phyloP scores from a whole-genome alignment of 2,329 filamentous ascomycete genomes.

The Sphaceloma murrayae region DNA sequence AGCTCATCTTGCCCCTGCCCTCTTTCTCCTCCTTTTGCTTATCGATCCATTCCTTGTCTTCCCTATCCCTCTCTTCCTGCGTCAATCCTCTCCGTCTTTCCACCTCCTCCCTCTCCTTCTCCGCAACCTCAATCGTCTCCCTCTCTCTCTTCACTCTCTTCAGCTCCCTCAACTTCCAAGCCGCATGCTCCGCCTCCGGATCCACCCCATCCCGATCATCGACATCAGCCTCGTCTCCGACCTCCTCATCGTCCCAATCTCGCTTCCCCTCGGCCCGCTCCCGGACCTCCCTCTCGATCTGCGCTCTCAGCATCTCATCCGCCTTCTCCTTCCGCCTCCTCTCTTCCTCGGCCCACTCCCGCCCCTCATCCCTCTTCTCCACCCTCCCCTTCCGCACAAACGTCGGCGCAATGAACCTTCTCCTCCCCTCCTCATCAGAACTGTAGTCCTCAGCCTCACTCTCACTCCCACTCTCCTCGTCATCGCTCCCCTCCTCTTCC shows the following conservation, averaged over 20 bases:
- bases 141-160: conserved; percentile 80
- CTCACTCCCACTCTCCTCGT: conserved; percentile 34
- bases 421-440: conserved; percentile 48
- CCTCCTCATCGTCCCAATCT: conserved; percentile 68
- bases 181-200: conserved; percentile 76
- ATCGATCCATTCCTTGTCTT: conserved; percentile 70
- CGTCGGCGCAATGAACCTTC: conserved; percentile 53
- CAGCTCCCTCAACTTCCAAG: conserved; percentile 89
- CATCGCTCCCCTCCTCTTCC: conserved; percentile 30
- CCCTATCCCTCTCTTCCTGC: conserved; percentile 71
- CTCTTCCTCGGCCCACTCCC: too few relatives aligned
- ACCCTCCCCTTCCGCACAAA: conserved; percentile 57
- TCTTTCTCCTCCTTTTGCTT: conserved; percentile 69
- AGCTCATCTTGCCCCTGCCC: conserved; percentile 68
- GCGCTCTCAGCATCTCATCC: conserved; percentile 75
- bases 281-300: conserved; percentile 71
- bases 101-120: conserved; percentile 78
- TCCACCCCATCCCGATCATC: conserved; percentile 85
- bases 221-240: conserved; percentile 55
- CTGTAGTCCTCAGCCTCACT: conserved; percentile 51
- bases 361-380: conserved; percentile 32
- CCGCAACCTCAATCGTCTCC: conserved; percentile 70
- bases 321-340: conserved; percentile 56
- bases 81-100: conserved; percentile 82
- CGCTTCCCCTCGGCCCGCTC: conserved; percentile 67